Evolutionary conservation across 495 filamentous ascomycete genomes (phyloP).

Genomic region (Aspergillus panamensis): DNA sequence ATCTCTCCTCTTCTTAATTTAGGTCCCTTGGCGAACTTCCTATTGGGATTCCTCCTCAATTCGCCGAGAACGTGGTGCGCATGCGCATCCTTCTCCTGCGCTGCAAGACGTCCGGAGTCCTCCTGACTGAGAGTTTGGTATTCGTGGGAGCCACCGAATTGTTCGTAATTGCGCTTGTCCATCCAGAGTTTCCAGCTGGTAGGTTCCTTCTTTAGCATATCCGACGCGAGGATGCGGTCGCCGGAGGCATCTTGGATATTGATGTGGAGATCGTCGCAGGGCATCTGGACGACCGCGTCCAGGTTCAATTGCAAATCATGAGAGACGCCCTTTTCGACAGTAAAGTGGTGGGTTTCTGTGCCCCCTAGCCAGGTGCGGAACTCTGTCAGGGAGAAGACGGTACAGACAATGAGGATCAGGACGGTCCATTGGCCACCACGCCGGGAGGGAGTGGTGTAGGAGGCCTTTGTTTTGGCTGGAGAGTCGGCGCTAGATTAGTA

Average conservation of each 20-base stretch:
- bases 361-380: constrained; percentile 78
- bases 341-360: constrained; percentile 80
- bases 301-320: constrained; percentile 91
- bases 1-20: constrained; percentile 52
- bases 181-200: constrained; percentile 83
- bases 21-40: constrained; percentile 69
- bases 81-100: constrained; percentile 52
- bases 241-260: constrained; percentile 97
- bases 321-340: constrained; percentile 87
- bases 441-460: constrained; percentile 76
- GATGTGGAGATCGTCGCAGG: constrained; percentile 80
- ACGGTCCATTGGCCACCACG: constrained; percentile 94
- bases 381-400: constrained; percentile 72
- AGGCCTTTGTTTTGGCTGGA: constrained; percentile 90
- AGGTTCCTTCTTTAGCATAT: constrained; percentile 66
- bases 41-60: constrained; percentile 33
- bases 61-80: constrained; percentile 51
- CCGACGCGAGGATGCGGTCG: constrained; percentile 82
- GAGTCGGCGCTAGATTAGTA: constrained; percentile 6
- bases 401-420: constrained; percentile 66
- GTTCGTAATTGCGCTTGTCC: constrained; percentile 65
- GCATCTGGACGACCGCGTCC: constrained; percentile 90
- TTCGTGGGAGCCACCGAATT: constrained; percentile 52
- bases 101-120: constrained; percentile 35
- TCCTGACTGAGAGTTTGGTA: constrained; percentile 51